A percentile compares a stretch with the other conserved stretches of the same genome.
phyloP scores from a whole-genome alignment of 78 protist genomes.

The Guillardia theta region DNA sequence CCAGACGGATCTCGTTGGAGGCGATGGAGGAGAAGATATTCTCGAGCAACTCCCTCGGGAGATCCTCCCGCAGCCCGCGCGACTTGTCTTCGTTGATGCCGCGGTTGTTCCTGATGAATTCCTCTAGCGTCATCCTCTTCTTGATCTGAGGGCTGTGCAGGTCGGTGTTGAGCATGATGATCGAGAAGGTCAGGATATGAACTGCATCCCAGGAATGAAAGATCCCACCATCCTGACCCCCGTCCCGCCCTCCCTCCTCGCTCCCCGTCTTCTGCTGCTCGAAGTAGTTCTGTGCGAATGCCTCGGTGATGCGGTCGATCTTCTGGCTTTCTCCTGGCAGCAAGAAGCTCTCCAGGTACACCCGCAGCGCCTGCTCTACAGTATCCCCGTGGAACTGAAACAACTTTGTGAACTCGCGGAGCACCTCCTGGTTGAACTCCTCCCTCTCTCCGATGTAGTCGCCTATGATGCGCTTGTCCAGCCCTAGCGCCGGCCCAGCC shows the following conservation, averaged over 20 bases:
- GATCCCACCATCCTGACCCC: too few species aligned
- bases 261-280: background rate
- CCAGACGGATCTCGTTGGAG: conserved; percentile 29
- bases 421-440: conserved; percentile 53
- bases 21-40: conserved; percentile 74
- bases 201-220: background rate
- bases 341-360: conserved; percentile 25
- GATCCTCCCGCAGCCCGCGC: conserved; percentile 54
- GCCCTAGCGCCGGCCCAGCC: conserved; percentile 42
- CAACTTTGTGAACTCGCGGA: conserved; percentile 70
- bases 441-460: conserved; percentile 82
- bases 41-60: conserved; percentile 71
- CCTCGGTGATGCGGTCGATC: conserved; percentile 79
- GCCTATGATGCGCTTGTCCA: conserved; percentile 82
- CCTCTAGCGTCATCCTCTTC: conserved; percentile 79
- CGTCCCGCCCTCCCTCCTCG: too few species aligned
- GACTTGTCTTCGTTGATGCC: conserved; percentile 60
- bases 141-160: conserved; percentile 67
- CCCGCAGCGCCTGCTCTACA: background rate
- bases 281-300: conserved; percentile 51
- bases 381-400: background rate
- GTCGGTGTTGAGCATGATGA: conserved; percentile 96
- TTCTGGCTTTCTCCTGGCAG: conserved; percentile 86
- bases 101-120: conserved; percentile 72
- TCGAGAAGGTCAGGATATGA: background rate